Evolutionary conservation across 2,329 filamentous ascomycete genomes (phyloP).

Genomic region (Uncinocarpus reesii): DNA sequence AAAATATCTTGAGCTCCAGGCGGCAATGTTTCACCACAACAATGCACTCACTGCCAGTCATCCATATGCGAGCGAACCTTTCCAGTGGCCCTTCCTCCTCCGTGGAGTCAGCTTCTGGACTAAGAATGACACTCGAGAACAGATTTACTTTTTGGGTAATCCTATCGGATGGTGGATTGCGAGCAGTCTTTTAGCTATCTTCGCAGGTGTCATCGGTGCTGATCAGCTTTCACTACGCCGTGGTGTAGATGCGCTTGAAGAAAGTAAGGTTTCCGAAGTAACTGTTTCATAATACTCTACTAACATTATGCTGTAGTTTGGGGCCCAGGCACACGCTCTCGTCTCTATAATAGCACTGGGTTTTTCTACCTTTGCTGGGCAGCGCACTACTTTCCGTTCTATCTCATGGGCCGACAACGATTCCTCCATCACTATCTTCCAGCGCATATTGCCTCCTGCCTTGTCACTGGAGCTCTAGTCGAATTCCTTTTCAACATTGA

Average conservation of each 20-base stretch:
- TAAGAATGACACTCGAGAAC: constrained; percentile 82
- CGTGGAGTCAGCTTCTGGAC: constrained; percentile 99
- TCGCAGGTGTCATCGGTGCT: constrained; percentile 79
- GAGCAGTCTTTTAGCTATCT: constrained; percentile 84
- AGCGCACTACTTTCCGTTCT: constrained; percentile 95
- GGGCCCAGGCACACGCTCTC: constrained; percentile 67
- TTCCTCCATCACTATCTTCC: constrained; percentile 98
- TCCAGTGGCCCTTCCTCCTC: constrained; percentile 95
- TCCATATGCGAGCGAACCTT: constrained; percentile 87
- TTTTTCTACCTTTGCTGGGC: constrained; percentile 99
- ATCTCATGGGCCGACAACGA: constrained; percentile 92
- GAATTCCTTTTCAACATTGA: constrained; percentile 96
- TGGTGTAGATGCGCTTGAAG: constrained; percentile 84
- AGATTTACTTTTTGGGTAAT: constrained; percentile 98
- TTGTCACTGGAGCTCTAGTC: constrained; percentile 81
- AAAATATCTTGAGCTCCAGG: constrained; percentile 94
- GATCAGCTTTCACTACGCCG: constrained; percentile 90
- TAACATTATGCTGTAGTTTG: constrained; percentile 27
- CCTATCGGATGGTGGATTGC: constrained; percentile 96
- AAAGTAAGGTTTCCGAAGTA: constrained; percentile 57
- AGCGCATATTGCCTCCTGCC: constrained; percentile 77
- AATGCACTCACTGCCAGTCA: constrained; percentile 95
- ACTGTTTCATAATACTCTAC: constrained; percentile 25
- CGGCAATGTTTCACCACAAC: constrained; percentile 99
- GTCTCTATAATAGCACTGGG: constrained; percentile 94